phyloP scores from a whole-genome alignment of 139 green algal species.

The Chlamydomonas sphaeroides region DNA sequence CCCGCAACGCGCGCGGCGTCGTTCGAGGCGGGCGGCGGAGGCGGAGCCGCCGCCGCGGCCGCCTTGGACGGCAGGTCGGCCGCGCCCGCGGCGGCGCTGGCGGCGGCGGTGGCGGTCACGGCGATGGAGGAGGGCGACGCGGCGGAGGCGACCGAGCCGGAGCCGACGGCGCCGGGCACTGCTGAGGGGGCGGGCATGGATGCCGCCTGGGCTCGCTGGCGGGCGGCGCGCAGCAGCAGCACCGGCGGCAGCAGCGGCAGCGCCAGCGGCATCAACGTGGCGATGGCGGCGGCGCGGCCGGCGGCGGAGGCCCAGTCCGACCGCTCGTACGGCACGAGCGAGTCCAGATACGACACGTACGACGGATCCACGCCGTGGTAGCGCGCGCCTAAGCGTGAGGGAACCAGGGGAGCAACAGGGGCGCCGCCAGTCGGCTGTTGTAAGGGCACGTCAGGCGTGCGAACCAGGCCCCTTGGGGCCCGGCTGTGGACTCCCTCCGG shows the following conservation, averaged over 20 bases:
- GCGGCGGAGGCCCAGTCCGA: neutral
- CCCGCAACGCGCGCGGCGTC: no score
- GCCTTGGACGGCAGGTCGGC: neutral
- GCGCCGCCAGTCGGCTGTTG: no score
- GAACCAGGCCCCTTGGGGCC: no score
- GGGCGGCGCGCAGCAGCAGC: neutral
- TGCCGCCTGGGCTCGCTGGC: neutral
- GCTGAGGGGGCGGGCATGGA: no score
- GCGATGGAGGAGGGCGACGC: no score
- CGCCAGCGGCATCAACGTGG: neutral
- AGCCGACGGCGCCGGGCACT: neutral
- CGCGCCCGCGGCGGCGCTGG: neutral
- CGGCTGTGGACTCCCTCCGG: no score
- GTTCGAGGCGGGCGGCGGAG: constrained; percentile 1
- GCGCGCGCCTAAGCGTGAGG: constrained; percentile 28
- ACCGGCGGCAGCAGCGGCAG: constrained; percentile 25
- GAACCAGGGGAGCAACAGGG: neutral
- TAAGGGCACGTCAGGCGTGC: no score
- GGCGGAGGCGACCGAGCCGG: no score
- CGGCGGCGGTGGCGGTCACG: no score
- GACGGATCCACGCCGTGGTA: constrained; percentile 29
- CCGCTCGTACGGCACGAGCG: constrained; percentile 36
- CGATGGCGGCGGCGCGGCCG: neutral
- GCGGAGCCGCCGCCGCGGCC: neutral
- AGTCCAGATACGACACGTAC: constrained; percentile 41